Base-by-base conservation (phyloP, 1,284 basidiomycete genomes). In the Cutaneotrichosporon spelunceum region DNA sequence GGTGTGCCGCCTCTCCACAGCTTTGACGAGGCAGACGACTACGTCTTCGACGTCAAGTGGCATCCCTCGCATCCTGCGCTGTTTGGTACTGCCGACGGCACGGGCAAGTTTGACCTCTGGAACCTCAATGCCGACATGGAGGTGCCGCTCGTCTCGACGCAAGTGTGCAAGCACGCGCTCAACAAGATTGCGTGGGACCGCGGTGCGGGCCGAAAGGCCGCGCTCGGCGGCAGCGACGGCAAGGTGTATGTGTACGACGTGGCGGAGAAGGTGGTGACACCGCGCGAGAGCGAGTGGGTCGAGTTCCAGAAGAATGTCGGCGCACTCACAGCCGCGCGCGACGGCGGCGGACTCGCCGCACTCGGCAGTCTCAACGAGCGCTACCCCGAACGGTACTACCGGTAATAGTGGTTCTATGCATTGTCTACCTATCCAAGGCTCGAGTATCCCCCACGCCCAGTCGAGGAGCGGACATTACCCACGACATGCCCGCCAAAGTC, bases 1-100 rank as follows among this genome's bases (percentile, higher is more conserved):
- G 39, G 42, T 9, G 83, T 93, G 24, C 58, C 84, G 1, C 91
- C 94, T 1, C 69, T 96, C 21, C 89, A 93, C 76, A 91, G 90
- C 48, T 96, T 97, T 70, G 94, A 99, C 70, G 94, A 97, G 78
- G 88, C 91, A 13, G 91, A 93, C 75, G 95, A 99, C 76, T 98
- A 98, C 75, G 92, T 99, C n/a, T 98, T 96, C 79, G 95, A 98
- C 79, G 93, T 93, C 54, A 89, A 88, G 74, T 99, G 96, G 96
- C 94, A 98, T 76, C 93, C 94, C 2, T 82, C 86, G 27, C 94
- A 99, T 77, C 96, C 96, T 4, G 92, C 93, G 0, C 65, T 96
- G 48, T 99, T 99, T 76, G 95, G 90, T 16, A 87, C 87, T 4
- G 96, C 93, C 2, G 94, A 99, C 76, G 96, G 93, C 0, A 88